Conservation (phyloP, 2,329 filamentous ascomycete genomes). For the Nemania diffusa region DNA sequence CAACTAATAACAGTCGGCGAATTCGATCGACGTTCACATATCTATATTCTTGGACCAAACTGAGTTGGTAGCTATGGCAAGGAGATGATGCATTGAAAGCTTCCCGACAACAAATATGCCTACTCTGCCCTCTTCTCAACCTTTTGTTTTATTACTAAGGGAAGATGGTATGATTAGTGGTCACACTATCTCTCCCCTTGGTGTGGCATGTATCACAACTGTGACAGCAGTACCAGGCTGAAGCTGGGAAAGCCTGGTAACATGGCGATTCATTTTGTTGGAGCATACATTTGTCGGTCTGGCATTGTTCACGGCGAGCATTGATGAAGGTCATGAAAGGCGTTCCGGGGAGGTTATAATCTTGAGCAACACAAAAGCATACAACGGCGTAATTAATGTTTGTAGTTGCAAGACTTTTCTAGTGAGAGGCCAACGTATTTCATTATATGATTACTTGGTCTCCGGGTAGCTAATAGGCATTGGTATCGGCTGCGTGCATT, state of each 20-base stretch:
- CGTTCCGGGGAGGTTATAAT: conserved; percentile 27
- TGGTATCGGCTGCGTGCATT: conserved; percentile 4
- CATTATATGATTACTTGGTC: conserved; percentile 23
- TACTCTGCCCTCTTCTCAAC: background rate
- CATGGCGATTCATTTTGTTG: conserved; percentile 21
- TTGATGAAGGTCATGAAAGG: conserved; percentile 34
- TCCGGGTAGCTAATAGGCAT: conserved; percentile 16
- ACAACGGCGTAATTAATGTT: conserved; percentile 32
- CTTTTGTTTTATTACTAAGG: background rate
- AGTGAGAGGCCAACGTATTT: background rate
- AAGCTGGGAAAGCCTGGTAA: conserved; percentile 3
- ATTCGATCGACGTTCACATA: background rate
- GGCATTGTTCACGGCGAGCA: conserved; percentile 35
- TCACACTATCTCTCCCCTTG: conserved; percentile 1
- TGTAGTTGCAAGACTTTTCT: conserved; percentile 26
- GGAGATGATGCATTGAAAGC: background rate
- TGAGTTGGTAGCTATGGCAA: background rate
- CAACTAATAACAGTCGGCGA: conserved; percentile 26
- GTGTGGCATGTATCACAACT: conserved; percentile 16
- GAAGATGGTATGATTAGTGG: background rate
- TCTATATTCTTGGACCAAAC: background rate
- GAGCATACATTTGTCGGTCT: conserved; percentile 32
- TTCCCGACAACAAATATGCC: background rate
- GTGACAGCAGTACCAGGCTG: conserved; percentile 1
- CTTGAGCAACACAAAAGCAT: conserved; percentile 33